Conservation (phyloP, 805 yeast species). For the Ogataea parapolymorpha region DNA sequence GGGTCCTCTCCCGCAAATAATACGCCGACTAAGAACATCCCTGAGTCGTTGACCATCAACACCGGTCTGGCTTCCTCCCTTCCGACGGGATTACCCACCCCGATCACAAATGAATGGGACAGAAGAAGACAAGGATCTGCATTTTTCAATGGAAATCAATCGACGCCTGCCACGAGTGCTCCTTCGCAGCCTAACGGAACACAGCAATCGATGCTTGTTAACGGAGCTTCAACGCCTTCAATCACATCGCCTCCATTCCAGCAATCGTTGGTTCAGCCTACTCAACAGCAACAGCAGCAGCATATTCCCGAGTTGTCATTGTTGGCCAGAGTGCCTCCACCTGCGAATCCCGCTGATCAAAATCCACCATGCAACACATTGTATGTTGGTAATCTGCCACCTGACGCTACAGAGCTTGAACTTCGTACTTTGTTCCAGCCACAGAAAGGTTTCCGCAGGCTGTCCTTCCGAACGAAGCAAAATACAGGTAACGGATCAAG, state of each 20-base stretch:
- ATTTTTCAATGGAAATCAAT: slow-evolving; percentile 39
- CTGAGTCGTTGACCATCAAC: slow-evolving; percentile 22
- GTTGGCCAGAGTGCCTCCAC: slow-evolving; percentile 79
- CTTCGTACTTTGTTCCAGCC: slow-evolving; percentile 81
- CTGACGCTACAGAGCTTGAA: slow-evolving; percentile 94
- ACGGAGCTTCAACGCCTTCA: slow-evolving; percentile 19
- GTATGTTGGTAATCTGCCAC: slow-evolving; percentile 95
- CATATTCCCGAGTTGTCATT: slow-evolving; percentile 60
- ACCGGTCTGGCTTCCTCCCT: slow-evolving; percentile 20
- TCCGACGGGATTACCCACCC: slow-evolving; percentile 27
- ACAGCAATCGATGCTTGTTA: slow-evolving; percentile 14
- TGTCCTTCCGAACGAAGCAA: slow-evolving; percentile 82
- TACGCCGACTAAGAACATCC: slow-evolving; percentile 20
- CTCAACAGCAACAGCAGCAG: slow-evolving; percentile 25
- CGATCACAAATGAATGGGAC: slow-evolving; percentile 39
- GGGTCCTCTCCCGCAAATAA: slow-evolving; percentile 1
- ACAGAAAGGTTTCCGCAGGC: slow-evolving; percentile 88
- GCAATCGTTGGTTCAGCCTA: slow-evolving; percentile 17
- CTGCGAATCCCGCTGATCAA: slow-evolving; percentile 98
- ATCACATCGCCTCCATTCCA: slow-evolving; percentile 26
- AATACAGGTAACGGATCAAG: slow-evolving; percentile 26
- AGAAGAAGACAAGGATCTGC: slow-evolving; percentile 54
- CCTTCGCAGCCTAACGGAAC: slow-evolving; percentile 15
- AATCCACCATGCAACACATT: slow-evolving; percentile 98
- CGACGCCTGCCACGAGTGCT: slow-evolving; percentile 6